Conservation (phyloP, 257 asterid species). For the Prunella vulgaris region DNA sequence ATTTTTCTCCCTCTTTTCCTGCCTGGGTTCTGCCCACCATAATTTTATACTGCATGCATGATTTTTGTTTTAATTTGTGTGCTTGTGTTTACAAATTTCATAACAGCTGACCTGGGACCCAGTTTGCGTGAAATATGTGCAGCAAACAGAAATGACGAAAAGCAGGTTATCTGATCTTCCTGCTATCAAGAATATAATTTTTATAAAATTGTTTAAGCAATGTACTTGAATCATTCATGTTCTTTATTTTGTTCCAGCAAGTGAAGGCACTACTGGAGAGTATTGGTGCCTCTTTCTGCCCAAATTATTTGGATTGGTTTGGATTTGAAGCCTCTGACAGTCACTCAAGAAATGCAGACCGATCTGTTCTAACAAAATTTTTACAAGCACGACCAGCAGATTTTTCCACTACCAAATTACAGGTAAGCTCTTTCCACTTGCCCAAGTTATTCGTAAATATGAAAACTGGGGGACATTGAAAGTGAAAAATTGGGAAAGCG, state of each 20-base stretch:
- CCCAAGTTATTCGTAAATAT: slow-evolving; percentile 16
- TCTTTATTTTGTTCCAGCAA: slow-evolving; percentile 56
- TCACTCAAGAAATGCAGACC: slow-evolving; percentile 72
- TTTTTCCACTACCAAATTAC: slow-evolving; percentile 70
- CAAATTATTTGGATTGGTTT: slow-evolving; percentile 80
- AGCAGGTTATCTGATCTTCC: slow-evolving; percentile 54
- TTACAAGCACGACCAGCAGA: slow-evolving; percentile 81
- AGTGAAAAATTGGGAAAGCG: background rate
- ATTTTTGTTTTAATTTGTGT: slow-evolving; percentile 11
- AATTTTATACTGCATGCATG: slow-evolving; percentile 18
- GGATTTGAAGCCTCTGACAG: slow-evolving; percentile 50
- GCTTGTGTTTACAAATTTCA: slow-evolving; percentile 19
- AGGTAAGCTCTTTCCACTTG: slow-evolving; percentile 39
- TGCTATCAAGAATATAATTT: slow-evolving; percentile 18
- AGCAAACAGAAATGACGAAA: slow-evolving; percentile 85
- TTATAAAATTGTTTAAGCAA: background rate
- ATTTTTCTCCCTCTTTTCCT: slow-evolving; percentile 11
- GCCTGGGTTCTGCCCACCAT: background rate
- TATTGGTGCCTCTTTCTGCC: slow-evolving; percentile 84
- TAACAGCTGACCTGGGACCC: slow-evolving; percentile 67
- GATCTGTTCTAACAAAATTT: slow-evolving; percentile 71
- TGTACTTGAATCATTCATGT: slow-evolving; percentile 1
- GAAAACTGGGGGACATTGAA: background rate
- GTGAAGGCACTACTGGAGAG: slow-evolving; percentile 87
- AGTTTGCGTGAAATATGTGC: slow-evolving; percentile 88